Evolutionary conservation across 2,329 filamentous ascomycete genomes (phyloP), one percentile per base, ranked within the genome.

Genomic region (Achaetomium macrosporum): DNA sequence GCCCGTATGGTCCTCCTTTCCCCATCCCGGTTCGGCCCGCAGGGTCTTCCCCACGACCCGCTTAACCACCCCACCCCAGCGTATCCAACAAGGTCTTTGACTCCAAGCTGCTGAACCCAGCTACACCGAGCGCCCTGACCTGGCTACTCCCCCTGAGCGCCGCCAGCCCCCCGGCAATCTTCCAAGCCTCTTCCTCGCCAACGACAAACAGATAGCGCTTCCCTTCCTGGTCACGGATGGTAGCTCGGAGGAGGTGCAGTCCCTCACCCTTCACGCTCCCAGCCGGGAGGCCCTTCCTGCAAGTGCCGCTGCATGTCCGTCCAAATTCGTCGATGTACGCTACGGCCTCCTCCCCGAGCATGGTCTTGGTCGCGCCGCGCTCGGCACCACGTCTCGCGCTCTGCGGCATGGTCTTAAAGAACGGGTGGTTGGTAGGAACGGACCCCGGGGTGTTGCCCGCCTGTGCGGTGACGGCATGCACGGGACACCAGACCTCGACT

Each of bases 401-500:
- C 40, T 69, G 65, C 25, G 74, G 72, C 61, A 78, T 70, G 63
- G 76, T 77, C 62, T 73, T 71, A 61, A 75, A 69, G 58, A 74
- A 68, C 59, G 66, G 63, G 50, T 73, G 73, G 54, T 73, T 72
- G 45, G 69, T 66, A 54, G 65, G 58, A 64, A 69, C 65, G 58
- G 68, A 66, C 57, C 72, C 64, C 44, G 73, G 66, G 55, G 74
- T 55, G 43, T 54, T 60, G 12, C 72, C 66, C 60, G 72, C 64
- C 63, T 71, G 63, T 59, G 69, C 68, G 62, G 73, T 73, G 67
- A 80, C 73, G 68, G 73, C 81, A 69, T 85, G 81, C 64, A 81
- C 77, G 65, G 83, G 82, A 67, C 85, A 90, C 82, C 86, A 89
- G 75, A 93, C 85, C 79, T 97, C 93, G 69, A 95, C 83, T 59